A percentile compares a stretch with the other conserved stretches of the same genome.
Evolutionary conservation across 1,139 yeast species (phyloP).

Genomic region (Trichomonascaceae sp.): DNA sequence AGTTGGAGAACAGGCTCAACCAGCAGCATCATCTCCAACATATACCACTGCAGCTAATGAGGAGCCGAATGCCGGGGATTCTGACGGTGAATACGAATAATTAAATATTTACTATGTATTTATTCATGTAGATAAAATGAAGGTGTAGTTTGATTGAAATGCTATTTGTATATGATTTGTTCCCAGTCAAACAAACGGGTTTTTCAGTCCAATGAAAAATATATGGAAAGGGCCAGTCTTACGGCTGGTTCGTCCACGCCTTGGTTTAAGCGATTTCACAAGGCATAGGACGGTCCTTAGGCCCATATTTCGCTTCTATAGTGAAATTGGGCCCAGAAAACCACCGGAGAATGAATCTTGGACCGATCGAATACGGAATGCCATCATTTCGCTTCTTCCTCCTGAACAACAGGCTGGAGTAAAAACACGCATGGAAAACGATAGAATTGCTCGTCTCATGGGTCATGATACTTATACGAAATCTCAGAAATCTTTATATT

Average conservation of each 20-base stretch:
- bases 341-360: conserved; percentile 5
- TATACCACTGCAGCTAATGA: conserved; percentile 15
- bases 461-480: not conserved
- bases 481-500: not conserved
- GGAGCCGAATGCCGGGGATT: conserved; percentile 18
- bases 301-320: not conserved
- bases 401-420: conserved; percentile 8
- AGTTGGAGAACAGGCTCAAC: conserved; percentile 33
- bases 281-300: not conserved
- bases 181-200: not conserved
- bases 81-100: conserved; percentile 18
- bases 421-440: not conserved
- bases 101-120: not conserved
- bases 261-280: not conserved
- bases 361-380: conserved; percentile 11
- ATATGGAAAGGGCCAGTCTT: conserved; percentile 6
- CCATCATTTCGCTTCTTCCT: conserved; percentile 11
- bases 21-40: conserved; percentile 2
- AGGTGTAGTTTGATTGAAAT: conserved; percentile 15
- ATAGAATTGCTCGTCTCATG: not conserved
- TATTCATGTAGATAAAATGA: conserved; percentile 24
- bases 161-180: not conserved
- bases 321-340: not conserved
- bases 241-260: not conserved
- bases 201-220: conserved; percentile 4